These are phyloP conservation scores for Ascochyta fabae DNA, from an alignment of 2,329 filamentous ascomycete genomes.

Conservation along the genomic window DNA sequence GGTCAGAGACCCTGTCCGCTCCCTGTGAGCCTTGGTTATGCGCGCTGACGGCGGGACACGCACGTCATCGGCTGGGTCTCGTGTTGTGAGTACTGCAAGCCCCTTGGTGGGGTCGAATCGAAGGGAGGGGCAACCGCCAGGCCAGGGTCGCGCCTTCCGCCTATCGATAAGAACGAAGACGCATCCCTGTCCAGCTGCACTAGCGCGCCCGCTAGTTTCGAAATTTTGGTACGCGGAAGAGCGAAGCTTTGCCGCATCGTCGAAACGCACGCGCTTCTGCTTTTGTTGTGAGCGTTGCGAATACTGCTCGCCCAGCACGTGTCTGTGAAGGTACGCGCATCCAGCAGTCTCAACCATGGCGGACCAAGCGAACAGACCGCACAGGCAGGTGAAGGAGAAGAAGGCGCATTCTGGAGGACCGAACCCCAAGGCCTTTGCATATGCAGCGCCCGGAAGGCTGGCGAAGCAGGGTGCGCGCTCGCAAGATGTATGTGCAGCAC, in stretches of 20 bases:
- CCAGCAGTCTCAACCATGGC: conserved; percentile 53
- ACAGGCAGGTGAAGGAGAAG: conserved; percentile 88
- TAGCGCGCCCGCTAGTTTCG: conserved; percentile 39
- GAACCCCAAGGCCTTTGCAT: conserved; percentile 91
- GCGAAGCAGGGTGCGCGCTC: conserved; percentile 76
- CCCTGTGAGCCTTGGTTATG: conserved; percentile 35
- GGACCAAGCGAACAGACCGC: conserved; percentile 82
- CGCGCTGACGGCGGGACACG: conserved; percentile 16
- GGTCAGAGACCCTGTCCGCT: conserved; percentile 9
- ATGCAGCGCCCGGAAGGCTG: conserved; percentile 79
- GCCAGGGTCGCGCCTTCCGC: not conserved
- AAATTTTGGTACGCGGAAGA: conserved; percentile 38
- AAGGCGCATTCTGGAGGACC: conserved; percentile 73
- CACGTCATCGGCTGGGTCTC: conserved; percentile 13
- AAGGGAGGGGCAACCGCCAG: not conserved
- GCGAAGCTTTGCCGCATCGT: conserved; percentile 9
- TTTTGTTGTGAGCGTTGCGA: not conserved
- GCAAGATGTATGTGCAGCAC: conserved; percentile 64
- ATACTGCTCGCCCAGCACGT: not conserved
- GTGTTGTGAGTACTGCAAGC: conserved; percentile 3
- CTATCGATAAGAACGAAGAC: conserved; percentile 42
- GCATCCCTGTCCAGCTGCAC: conserved; percentile 31
- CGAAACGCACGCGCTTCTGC: conserved; percentile 6
- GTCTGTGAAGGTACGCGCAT: conserved; percentile 2
- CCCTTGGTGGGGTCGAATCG: conserved; percentile 13